Conservation (phyloP, 2,329 filamentous ascomycete genomes). For the Coniochaeta sp. region DNA sequence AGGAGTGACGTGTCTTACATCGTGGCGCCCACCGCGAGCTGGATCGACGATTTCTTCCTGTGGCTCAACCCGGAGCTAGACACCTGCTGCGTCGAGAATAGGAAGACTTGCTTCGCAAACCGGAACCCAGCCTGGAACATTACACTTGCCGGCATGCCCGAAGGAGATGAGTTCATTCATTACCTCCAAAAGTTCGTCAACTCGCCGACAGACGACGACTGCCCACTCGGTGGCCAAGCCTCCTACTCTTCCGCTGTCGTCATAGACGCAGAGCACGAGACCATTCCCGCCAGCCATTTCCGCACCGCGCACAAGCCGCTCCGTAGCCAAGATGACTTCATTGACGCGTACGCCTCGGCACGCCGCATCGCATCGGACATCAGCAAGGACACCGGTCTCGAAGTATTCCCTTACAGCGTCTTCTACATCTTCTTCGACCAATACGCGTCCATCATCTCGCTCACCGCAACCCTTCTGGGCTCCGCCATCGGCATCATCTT, state of each 20-base stretch:
- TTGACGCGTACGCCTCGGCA: conserved; percentile 80
- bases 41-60: conserved; percentile 93
- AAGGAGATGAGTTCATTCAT: conserved; percentile 81
- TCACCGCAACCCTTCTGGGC: conserved; percentile 73
- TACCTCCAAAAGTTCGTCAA: conserved; percentile 80
- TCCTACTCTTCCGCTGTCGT: conserved; percentile 82
- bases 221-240: conserved; percentile 81
- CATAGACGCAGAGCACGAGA: conserved; percentile 59
- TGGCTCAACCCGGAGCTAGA: conserved; percentile 90
- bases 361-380: conserved; percentile 80
- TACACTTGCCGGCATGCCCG: conserved; percentile 83
- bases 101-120: conserved; percentile 69
- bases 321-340: conserved; percentile 85
- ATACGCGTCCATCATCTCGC: conserved; percentile 74
- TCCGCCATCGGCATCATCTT: conserved; percentile 84
- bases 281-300: conserved; percentile 82
- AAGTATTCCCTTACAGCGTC: conserved; percentile 93
- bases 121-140: conserved; percentile 82
- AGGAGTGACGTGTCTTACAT: conserved; percentile 83
- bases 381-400: conserved; percentile 60
- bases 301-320: conserved; percentile 83
- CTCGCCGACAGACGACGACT: conserved; percentile 73
- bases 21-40: conserved; percentile 80
- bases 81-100: conserved; percentile 62
- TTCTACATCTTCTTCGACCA: conserved; percentile 99